Base-by-base conservation (phyloP, 805 yeast genomes). In the Candida odintsovae region DNA sequence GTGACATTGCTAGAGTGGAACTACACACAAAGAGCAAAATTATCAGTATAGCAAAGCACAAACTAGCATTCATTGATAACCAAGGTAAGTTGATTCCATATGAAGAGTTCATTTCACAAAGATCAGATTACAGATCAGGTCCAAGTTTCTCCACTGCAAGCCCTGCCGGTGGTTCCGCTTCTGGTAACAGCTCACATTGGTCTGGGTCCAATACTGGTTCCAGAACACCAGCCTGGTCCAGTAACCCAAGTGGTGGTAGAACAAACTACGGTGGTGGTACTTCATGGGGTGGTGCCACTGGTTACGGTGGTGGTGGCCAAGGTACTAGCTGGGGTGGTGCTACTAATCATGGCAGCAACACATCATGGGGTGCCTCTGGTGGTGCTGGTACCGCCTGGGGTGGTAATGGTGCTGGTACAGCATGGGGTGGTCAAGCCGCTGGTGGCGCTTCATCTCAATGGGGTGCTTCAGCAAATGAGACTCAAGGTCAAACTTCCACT, bases 21-120 rank as follows among this genome's bases (percentile, higher is more conserved):
- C 75, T 94, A 53, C 98, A 94, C 65, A 87, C 97, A 23, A 90
- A 90, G 55, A 83, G 83, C 61, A 94, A 92, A 64, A 86, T 86
- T 49, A 81, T 90, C 50, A 87, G 92, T 48, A 86, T 94, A 29
- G 83, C 82, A 57, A 90, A 90, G 61, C 75, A 78, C 29, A 87
- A 83, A 60, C 73, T 94, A 58, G 77, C 88, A 53, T 92, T 89
- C 58, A 77, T 76, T 46, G 78, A 85, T 42, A 82, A 79, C 47
- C 70, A 77, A 43, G 89, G 89, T 41, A 81, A 75, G 53, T 76
- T 88, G 48, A 73, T 85, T 38, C 84, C 95, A 18, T 89, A 87
- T 62, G 83, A 85, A 56, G 86, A 89, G 52, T 85, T 87, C 56
- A 75, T 88, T 44, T 87, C 82, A 37, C 78, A 69, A 42, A 59